A percentile compares a stretch with the other conserved stretches of the same genome.
These are phyloP conservation scores for Colletotrichum destructivum DNA, from an alignment of 2,329 filamentous ascomycete genomes.

Conservation along the genomic window DNA sequence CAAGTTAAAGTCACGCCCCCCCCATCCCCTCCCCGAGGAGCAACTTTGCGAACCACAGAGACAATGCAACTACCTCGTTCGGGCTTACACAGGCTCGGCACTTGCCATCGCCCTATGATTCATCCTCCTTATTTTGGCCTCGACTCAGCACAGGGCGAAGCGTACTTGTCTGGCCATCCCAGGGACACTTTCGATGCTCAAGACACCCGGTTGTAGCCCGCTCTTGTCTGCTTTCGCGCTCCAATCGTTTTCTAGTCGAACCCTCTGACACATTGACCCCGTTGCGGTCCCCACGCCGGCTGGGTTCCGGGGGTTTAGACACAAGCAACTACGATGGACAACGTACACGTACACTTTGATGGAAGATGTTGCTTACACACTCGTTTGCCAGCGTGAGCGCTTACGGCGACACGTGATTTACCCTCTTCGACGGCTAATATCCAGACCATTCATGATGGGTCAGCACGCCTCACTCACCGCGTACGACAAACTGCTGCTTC, in stretches of 20 bases:
- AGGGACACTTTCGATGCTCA: neutral
- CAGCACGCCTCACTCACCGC: neutral
- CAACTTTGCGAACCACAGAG: neutral
- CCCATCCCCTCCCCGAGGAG: no score
- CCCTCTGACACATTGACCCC: neutral
- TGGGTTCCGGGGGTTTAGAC: neutral
- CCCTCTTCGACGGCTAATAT: neutral
- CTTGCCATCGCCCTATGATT: slow-evolving; percentile 3
- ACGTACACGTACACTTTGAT: no score
- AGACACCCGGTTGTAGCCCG: neutral
- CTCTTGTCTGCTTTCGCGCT: slow-evolving; percentile 10
- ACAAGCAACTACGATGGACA: no score
- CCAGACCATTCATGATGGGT: neutral
- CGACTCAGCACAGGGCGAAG: neutral
- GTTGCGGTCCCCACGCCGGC: neutral
- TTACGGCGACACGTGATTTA: neutral
- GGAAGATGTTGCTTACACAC: no score
- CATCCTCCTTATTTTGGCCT: neutral
- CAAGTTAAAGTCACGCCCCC: no score
- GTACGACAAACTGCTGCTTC: neutral
- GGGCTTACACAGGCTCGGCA: slow-evolving; percentile 18
- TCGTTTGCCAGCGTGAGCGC: neutral
- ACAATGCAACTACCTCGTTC: neutral
- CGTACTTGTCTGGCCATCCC: neutral
- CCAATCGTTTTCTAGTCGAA: slow-evolving; percentile 15